Conservation (phyloP, 768 basidiomycete species). For the Cystoderma amianthinum region DNA sequence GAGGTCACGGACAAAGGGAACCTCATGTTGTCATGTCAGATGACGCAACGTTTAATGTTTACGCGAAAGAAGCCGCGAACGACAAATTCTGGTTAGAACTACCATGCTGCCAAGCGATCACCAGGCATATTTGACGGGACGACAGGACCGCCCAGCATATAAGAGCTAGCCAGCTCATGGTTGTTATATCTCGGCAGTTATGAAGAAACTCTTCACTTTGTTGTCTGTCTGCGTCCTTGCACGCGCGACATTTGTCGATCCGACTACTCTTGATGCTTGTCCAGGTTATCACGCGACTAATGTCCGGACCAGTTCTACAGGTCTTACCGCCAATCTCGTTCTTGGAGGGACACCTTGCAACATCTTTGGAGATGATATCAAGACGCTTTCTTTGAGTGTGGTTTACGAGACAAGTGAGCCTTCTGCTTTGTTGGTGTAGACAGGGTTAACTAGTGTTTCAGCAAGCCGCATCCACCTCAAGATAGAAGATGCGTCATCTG, state of each 20-base stretch:
- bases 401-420: slow-evolving; percentile 51
- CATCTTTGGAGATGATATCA: slow-evolving; percentile 51
- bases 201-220: no score
- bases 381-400: slow-evolving; percentile 39
- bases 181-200: no score
- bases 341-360: slow-evolving; percentile 48
- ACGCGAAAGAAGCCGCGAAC: neutral
- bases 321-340: slow-evolving; percentile 43
- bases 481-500: slow-evolving; percentile 40
- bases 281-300: slow-evolving; percentile 51
- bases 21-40: no score
- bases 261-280: slow-evolving; percentile 44
- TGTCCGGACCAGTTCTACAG: slow-evolving; percentile 27
- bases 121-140: neutral
- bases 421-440: neutral
- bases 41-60: neutral
- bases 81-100: neutral
- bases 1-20: no score
- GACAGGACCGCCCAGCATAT: neutral
- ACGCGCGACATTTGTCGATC: slow-evolving; percentile 17
- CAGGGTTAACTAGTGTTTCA: slow-evolving; percentile 10
- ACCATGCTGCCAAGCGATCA: neutral
- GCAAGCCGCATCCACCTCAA: slow-evolving; percentile 58
- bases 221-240: neutral
- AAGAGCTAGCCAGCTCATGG: no score